Evolutionary conservation across 768 basidiomycete genomes (phyloP).

Genomic region (Podaxis sp.): DNA sequence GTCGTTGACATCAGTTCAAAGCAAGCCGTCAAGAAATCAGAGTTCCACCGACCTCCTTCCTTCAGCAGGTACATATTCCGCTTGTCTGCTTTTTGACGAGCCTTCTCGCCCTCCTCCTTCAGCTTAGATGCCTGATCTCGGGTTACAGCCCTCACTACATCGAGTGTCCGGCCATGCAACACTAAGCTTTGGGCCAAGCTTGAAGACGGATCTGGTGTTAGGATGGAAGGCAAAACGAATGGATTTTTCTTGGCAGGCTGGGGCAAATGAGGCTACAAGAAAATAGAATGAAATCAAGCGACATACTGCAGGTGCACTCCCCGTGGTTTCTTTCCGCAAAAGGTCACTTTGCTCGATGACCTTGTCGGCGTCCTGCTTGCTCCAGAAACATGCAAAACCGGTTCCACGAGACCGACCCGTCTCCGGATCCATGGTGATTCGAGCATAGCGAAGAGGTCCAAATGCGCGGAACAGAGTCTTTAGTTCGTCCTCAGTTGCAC

Average conservation of each 20-base stretch:
- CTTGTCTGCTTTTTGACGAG: slow-evolving; percentile 88
- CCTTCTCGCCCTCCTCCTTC: slow-evolving; percentile 84
- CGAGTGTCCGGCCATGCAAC: slow-evolving; percentile 89
- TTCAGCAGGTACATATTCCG: slow-evolving; percentile 93
- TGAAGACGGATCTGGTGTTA: slow-evolving; percentile 92
- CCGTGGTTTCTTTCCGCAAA: slow-evolving; percentile 62
- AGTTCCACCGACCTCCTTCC: slow-evolving; percentile 77
- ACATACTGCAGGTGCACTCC: slow-evolving; percentile 34
- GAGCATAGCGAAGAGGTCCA: slow-evolving; percentile 90
- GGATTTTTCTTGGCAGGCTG: slow-evolving; percentile 73
- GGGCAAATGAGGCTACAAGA: background rate
- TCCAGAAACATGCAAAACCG: slow-evolving; percentile 98
- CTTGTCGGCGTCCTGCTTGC: slow-evolving; percentile 83
- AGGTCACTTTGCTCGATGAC: slow-evolving; percentile 80
- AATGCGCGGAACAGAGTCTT: slow-evolving; percentile 88
- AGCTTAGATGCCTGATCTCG: slow-evolving; percentile 85
- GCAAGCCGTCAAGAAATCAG: background rate
- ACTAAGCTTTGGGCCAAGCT: slow-evolving; percentile 80
- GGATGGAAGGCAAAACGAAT: slow-evolving; percentile 82
- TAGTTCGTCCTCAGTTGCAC: slow-evolving; percentile 91
- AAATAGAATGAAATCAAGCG: background rate
- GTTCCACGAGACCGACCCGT: slow-evolving; percentile 91
- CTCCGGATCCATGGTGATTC: slow-evolving; percentile 80
- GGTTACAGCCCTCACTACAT: slow-evolving; percentile 88
- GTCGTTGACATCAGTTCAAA: background rate